phyloP scores from a whole-genome alignment of 805 yeast genomes.

The Phaffomyces opuntiae region DNA sequence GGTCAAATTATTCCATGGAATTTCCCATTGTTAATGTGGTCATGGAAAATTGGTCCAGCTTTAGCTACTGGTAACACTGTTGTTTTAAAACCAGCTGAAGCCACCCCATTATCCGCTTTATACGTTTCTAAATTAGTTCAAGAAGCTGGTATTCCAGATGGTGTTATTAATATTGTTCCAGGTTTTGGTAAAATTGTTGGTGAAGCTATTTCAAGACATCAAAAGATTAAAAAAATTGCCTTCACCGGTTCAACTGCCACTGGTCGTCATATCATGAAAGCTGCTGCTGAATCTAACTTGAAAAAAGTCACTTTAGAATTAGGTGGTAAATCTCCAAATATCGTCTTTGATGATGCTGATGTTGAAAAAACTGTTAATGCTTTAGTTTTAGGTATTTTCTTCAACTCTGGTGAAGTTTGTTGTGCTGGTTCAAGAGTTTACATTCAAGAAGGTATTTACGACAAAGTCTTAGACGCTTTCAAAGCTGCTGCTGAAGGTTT shows the following conservation, averaged over 20 bases:
- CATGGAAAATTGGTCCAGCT: conserved; percentile 87
- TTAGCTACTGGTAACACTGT: conserved; percentile 81
- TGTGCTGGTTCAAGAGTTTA: conserved; percentile 91
- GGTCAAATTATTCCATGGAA: conserved; percentile 92
- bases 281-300: conserved; percentile 72
- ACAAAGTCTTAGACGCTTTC: conserved; percentile 60
- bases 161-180: conserved; percentile 73
- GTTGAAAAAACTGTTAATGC: conserved; percentile 67
- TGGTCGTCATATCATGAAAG: conserved; percentile 76
- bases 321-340: conserved; percentile 95
- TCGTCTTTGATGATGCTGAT: conserved; percentile 82
- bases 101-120: conserved; percentile 79
- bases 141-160: conserved; percentile 78
- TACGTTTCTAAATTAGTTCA: conserved; percentile 55
- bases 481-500: conserved; percentile 44
- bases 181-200: conserved; percentile 78
- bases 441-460: conserved; percentile 81
- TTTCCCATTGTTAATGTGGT: conserved; percentile 82
- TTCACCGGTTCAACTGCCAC: conserved; percentile 87
- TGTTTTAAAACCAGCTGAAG: conserved; percentile 81
- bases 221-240: conserved; percentile 68
- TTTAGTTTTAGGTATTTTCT: conserved; percentile 78
- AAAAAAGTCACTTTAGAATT: conserved; percentile 91
- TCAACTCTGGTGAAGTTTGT: conserved; percentile 94
- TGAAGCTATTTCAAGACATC: conserved; percentile 62